Conservation (phyloP, 202 grass and related monocot genomes). For the Zizania palustris region DNA sequence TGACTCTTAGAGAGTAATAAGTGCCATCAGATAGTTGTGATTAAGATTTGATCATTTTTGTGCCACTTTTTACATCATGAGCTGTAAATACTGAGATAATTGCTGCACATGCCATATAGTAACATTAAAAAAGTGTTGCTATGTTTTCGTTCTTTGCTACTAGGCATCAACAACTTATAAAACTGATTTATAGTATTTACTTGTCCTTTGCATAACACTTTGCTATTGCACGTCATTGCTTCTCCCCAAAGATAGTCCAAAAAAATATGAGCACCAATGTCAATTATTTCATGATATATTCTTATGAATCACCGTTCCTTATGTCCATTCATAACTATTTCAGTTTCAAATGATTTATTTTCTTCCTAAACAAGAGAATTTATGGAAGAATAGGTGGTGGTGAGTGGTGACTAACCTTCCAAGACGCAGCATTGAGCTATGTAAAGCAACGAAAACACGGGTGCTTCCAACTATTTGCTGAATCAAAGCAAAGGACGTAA, state of each 20-base stretch:
- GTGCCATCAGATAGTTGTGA: too few relatives aligned
- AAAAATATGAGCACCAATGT: conserved; percentile 5
- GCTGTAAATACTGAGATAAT: neutral
- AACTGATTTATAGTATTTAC: neutral
- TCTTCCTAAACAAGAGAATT: conserved; percentile 30
- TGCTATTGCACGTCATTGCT: neutral
- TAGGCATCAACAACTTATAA: too few relatives aligned
- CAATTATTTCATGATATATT: conserved; percentile 14
- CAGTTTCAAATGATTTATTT: conserved; percentile 1
- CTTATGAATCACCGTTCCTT: conserved; percentile 12
- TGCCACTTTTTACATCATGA: neutral
- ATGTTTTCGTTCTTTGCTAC: too few relatives aligned
- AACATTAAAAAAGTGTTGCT: conserved; percentile 2
- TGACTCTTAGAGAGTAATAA: too few relatives aligned
- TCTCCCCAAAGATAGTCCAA: conserved; percentile 14
- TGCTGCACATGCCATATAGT: neutral
- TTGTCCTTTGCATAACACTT: conserved; percentile 2
- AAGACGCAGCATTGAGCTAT: conserved; percentile 78
- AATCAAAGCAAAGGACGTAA: conserved; percentile 49
- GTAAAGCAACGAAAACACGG: conserved; percentile 79
- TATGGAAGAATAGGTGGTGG: conserved; percentile 18
- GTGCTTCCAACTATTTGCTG: conserved; percentile 94
- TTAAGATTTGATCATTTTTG: neutral
- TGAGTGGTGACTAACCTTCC: conserved; percentile 57
- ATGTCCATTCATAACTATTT: conserved; percentile 25